A percentile compares a stretch with the other conserved stretches of the same genome.
Evolutionary conservation across 2,329 filamentous ascomycete genomes (phyloP).

Genomic region (Akanthomyces lecanii): DNA sequence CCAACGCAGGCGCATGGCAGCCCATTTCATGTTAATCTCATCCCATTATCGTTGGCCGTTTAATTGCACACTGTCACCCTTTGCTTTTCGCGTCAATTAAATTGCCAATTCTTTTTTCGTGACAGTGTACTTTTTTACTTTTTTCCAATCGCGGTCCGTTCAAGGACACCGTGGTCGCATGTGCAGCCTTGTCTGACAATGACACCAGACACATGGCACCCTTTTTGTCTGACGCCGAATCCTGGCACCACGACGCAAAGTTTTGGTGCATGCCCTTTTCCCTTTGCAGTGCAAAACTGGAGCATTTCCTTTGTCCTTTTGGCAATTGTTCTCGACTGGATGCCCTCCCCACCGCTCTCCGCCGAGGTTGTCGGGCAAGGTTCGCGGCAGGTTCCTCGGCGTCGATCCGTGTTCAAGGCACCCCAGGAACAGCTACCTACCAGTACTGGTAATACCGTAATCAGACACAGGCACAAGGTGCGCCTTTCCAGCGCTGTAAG

Average conservation of each 20-base stretch:
- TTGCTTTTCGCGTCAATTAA: background rate
- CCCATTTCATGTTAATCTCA: conserved; percentile 3
- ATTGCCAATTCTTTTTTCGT: background rate
- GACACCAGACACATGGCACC: background rate
- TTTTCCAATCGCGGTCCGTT: too few relatives aligned
- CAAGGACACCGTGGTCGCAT: background rate
- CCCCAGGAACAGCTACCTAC: too few relatives aligned
- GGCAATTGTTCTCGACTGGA: too few relatives aligned
- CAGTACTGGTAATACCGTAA: too few relatives aligned
- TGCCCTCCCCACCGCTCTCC: background rate
- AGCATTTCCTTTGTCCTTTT: too few relatives aligned
- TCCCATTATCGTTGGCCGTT: background rate
- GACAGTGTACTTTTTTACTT: background rate
- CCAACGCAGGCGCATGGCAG: background rate
- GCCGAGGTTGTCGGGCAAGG: background rate
- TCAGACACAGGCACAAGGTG: too few relatives aligned
- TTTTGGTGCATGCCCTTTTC: too few relatives aligned
- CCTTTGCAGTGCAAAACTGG: too few relatives aligned
- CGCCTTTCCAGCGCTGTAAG: too few relatives aligned
- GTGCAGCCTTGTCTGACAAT: background rate
- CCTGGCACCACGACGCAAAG: background rate
- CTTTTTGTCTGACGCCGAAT: background rate
- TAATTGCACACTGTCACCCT: background rate
- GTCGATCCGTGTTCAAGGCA: too few relatives aligned
- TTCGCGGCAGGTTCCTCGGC: background rate